These are phyloP conservation scores for Noccaea bulbosa DNA, from an alignment of 345 rosid genomes.

Conservation along the genomic window DNA sequence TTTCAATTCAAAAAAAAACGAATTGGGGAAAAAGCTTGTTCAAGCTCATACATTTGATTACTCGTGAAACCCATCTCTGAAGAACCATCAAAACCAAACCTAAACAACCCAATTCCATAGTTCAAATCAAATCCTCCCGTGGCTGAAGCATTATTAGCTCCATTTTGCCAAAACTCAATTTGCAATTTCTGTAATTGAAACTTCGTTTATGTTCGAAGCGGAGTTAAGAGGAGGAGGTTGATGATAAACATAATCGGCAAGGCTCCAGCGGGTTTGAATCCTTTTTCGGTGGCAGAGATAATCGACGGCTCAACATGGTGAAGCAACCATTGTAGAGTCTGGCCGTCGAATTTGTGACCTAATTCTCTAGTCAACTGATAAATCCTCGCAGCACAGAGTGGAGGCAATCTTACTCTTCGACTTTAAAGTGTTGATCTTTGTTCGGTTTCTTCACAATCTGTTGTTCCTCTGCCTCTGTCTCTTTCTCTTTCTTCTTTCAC, in stretches of 20 bases:
- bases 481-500: neutral
- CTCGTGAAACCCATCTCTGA: conserved; percentile 9
- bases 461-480: neutral
- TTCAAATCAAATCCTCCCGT: conserved; percentile 21
- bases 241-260: conserved; percentile 1
- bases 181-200: neutral
- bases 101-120: conserved; percentile 21
- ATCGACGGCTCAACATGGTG: conserved; percentile 38
- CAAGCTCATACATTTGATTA: conserved; percentile 16
- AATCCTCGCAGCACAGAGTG: conserved; percentile 26
- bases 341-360: conserved; percentile 37
- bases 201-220: neutral
- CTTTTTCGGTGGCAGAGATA: conserved; percentile 28
- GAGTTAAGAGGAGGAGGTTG: neutral
- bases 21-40: no score
- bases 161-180: conserved; percentile 18
- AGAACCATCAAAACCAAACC: conserved; percentile 24
- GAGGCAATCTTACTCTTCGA: conserved; percentile 27
- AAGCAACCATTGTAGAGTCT: conserved; percentile 36
- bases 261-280: neutral
- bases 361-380: conserved; percentile 33
- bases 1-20: no score
- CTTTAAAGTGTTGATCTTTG: conserved; percentile 32
- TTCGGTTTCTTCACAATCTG: conserved; percentile 1
- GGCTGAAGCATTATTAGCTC: neutral